These are phyloP conservation scores for Fusarium penzigii DNA, from an alignment of 2,329 filamentous ascomycete genomes.

Conservation along the genomic window DNA sequence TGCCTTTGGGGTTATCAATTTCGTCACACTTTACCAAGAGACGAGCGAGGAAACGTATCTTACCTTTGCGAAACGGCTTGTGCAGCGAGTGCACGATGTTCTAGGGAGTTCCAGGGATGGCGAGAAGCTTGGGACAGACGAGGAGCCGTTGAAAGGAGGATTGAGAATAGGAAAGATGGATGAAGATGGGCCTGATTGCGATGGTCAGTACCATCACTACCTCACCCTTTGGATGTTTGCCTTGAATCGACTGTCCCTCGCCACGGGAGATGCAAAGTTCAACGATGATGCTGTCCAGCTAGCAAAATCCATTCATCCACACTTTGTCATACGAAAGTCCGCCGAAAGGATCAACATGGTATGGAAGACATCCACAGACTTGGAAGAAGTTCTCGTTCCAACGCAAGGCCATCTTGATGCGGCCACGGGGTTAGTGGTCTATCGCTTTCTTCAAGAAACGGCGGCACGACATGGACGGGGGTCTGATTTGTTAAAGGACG, in stretches of 20 bases:
- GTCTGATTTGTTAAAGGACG: constrained; percentile 40
- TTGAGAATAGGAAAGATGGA: constrained; percentile 58
- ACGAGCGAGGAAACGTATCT: constrained; percentile 43
- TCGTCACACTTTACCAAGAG: constrained; percentile 54
- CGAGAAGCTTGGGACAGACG: constrained; percentile 51
- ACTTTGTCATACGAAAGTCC: constrained; percentile 43
- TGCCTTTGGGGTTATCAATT: constrained; percentile 60
- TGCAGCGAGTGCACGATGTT: constrained; percentile 51
- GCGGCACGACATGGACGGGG: constrained; percentile 30
- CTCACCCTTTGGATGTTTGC: constrained; percentile 65
- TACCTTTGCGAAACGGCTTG: constrained; percentile 48
- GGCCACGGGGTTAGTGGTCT: constrained; percentile 54
- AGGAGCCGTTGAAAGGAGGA: constrained; percentile 53
- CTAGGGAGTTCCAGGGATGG: constrained; percentile 55
- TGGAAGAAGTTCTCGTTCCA: constrained; percentile 46
- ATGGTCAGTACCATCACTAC: constrained; percentile 65
- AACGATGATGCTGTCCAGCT: constrained; percentile 54
- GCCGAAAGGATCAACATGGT: constrained; percentile 41
- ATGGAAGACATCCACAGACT: constrained; percentile 57
- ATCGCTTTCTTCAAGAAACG: constrained; percentile 47
- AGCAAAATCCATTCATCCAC: constrained; percentile 52
- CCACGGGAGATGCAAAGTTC: constrained; percentile 45
- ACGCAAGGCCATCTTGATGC: constrained; percentile 59
- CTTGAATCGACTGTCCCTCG: constrained; percentile 53
- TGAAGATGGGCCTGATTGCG: constrained; percentile 49